Evolutionary conservation across 2,329 filamentous ascomycete species (phyloP).

Genomic region (Botrytis squamosa): DNA sequence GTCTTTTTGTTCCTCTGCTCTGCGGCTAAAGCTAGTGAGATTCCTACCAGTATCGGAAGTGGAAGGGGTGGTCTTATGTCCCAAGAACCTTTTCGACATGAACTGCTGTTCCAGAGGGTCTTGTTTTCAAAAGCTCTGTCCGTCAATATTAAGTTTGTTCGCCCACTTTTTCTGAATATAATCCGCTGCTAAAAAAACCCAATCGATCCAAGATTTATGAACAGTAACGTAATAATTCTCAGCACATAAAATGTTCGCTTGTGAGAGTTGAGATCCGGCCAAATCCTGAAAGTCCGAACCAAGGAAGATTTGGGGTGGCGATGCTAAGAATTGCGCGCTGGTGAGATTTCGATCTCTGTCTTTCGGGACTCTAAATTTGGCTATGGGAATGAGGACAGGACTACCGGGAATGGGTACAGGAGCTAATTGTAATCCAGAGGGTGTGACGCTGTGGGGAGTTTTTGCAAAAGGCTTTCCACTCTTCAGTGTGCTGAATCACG

Average conservation of each 20-base stretch:
- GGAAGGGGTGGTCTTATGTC: constrained; percentile 8
- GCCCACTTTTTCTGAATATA: neutral
- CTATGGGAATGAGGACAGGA: constrained; percentile 10
- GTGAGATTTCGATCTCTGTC: constrained; percentile 15
- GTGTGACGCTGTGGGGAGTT: constrained; percentile 13
- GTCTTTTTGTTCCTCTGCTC: constrained; percentile 29
- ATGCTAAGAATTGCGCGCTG: constrained; percentile 16
- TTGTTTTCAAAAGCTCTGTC: constrained; percentile 1
- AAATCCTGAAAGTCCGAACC: constrained; percentile 17
- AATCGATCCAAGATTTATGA: neutral
- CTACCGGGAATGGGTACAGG: neutral
- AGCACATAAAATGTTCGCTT: constrained; percentile 8
- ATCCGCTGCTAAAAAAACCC: neutral
- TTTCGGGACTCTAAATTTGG: constrained; percentile 18
- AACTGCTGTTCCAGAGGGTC: constrained; percentile 19
- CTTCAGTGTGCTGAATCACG: constrained; percentile 14
- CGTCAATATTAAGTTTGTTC: neutral
- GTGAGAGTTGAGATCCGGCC: constrained; percentile 7
- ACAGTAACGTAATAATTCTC: neutral
- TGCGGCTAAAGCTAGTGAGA: constrained; percentile 17
- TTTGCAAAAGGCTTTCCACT: constrained; percentile 6
- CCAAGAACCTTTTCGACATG: constrained; percentile 37
- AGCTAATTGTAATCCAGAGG: constrained; percentile 7
- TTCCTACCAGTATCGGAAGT: constrained; percentile 16
- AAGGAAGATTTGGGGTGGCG: constrained; percentile 17